phyloP scores from a whole-genome alignment of 129 eudicot species.

The Oenanthe sinensis region DNA sequence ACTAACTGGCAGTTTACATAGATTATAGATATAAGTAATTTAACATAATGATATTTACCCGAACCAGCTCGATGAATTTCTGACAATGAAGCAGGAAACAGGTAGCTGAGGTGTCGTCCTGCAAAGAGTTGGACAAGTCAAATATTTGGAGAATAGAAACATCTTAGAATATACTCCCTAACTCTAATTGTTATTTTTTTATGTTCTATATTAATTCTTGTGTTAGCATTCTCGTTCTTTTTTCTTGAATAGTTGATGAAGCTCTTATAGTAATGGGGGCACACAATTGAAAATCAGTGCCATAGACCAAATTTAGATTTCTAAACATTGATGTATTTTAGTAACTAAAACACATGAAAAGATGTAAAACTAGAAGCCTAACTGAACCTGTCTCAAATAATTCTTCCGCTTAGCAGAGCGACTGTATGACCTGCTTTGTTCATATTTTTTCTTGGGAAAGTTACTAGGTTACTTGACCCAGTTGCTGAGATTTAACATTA shows the following conservation, averaged over 20 bases:
- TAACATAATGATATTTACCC: slow-evolving; percentile 44
- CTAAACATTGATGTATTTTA: background rate
- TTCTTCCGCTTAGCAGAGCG: background rate
- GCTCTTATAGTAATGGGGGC: background rate
- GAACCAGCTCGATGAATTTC: slow-evolving; percentile 83
- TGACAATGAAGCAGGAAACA: slow-evolving; percentile 84
- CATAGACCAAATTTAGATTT: background rate
- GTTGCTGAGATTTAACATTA: background rate
- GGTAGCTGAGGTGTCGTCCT: slow-evolving; percentile 66
- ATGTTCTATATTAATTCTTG: background rate
- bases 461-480: background rate
- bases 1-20: background rate
- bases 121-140: slow-evolving; percentile 24
- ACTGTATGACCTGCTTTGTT: background rate
- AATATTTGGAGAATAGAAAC: slow-evolving; percentile 1
- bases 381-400: background rate
- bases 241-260: background rate
- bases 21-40: background rate
- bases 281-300: background rate
- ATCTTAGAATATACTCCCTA: background rate
- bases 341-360: background rate
- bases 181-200: background rate
- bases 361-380: background rate
- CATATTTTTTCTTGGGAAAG: background rate
- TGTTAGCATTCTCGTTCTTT: background rate